Base-by-base conservation (phyloP, 1,284 basidiomycete genomes). In the Ganoderma resinaceum region DNA sequence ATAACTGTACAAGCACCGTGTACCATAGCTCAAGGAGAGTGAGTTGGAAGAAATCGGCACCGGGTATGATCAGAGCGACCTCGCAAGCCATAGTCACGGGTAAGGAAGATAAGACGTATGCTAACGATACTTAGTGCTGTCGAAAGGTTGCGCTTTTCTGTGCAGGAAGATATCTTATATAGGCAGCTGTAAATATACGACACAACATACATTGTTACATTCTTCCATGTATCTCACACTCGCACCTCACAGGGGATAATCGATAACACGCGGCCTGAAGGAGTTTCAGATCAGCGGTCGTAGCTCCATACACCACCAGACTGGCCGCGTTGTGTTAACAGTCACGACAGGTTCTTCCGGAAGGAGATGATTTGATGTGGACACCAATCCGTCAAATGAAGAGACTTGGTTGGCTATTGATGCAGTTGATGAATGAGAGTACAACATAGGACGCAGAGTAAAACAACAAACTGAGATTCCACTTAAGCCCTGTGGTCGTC, bases 331-430 rank as follows among this genome's bases (percentile, higher is more conserved):
- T 0, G 96, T 98, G 75, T 87, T 87, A 62, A 99, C 82, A 73
- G 85, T 87, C 14, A 97, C 91, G 2, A 81, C 77, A 5, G 81
- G 76, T 70, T 92, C 85, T 7, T 85, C 84, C 0, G 89, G 89
- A 0, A 94, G 78, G 1, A 98, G 82, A 74, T 97, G 95, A 76
- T 99, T 99, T 0, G 95, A 97, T 0, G 96, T 97, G 0, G 96
- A 98, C 0, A 99, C 80, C 29, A 94, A 76, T 0, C 94, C 93
- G 57, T 91, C 89, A 68, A 98, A 93, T 0, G 90, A 93, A 0
- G 95, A 96, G 66, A 84, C 81, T 65, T 84, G 80, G 38, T 91
- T 84, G 67, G 81, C 88, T 91, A 74, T 31, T 63, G 37, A 37
- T 37, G 61, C 14, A 65, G n/a, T 62, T 14, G 53, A 52, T 66